A percentile compares a stretch with the other conserved stretches of the same genome.
Conservation (phyloP, 2,329 filamentous ascomycete genomes). For the Epichloe coenophiala region DNA sequence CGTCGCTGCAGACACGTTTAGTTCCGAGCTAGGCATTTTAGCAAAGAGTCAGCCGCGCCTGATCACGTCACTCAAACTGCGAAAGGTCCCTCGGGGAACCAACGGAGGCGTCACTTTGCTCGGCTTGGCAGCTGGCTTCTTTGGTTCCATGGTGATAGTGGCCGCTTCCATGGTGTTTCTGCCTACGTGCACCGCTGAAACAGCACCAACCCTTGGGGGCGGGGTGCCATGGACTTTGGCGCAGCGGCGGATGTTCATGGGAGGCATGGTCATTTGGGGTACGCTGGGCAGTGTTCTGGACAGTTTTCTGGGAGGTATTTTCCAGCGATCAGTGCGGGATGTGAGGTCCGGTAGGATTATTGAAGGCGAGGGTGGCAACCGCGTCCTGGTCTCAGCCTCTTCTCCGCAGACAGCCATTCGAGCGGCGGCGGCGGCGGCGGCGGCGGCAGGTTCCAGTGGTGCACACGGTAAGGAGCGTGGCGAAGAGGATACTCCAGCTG, state of each 20-base stretch:
- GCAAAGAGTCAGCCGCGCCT: slow-evolving; percentile 63
- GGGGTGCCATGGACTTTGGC: slow-evolving; percentile 34
- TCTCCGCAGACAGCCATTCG: neutral
- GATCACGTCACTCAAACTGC: slow-evolving; percentile 66
- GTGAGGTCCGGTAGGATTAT: slow-evolving; percentile 74
- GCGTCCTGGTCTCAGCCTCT: slow-evolving; percentile 33
- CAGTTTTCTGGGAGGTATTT: slow-evolving; percentile 69
- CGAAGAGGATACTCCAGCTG: slow-evolving; percentile 17
- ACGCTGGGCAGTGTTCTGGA: slow-evolving; percentile 71
- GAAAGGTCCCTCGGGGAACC: slow-evolving; percentile 74
- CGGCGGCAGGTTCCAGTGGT: neutral
- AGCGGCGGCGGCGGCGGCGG: neutral
- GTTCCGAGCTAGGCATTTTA: slow-evolving; percentile 87
- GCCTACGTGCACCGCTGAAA: slow-evolving; percentile 48
- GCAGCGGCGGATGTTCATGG: slow-evolving; percentile 33
- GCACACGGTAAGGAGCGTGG: slow-evolving; percentile 31
- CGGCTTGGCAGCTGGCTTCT: slow-evolving; percentile 59
- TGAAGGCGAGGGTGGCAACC: slow-evolving; percentile 65
- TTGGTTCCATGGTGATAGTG: slow-evolving; percentile 61
- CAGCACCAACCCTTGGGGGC: slow-evolving; percentile 24
- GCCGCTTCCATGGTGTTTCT: slow-evolving; percentile 51
- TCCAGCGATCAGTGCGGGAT: slow-evolving; percentile 81
- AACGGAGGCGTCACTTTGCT: slow-evolving; percentile 79
- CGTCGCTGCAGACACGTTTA: slow-evolving; percentile 86
- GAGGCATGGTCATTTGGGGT: slow-evolving; percentile 58